Base-by-base conservation (phyloP, 2,329 filamentous ascomycete genomes). In the Triangularia setosa region DNA sequence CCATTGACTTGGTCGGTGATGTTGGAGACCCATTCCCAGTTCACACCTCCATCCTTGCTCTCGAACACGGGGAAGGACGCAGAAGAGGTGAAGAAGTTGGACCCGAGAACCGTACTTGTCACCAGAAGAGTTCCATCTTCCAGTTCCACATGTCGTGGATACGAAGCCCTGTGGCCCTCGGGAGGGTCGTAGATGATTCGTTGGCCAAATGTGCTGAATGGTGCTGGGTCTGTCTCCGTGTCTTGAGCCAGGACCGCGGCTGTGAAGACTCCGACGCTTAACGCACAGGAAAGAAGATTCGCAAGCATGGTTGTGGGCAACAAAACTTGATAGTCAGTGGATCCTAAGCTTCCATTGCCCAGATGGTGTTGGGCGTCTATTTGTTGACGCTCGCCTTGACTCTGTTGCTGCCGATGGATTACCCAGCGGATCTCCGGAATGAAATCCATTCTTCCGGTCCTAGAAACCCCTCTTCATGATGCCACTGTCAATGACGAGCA, bases 1-100 rank as follows among this genome's bases (percentile, higher is more conserved):
- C 83, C 82, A 69, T 90, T 88, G 28, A 83, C 84, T 58, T 83
- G 79, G 70, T 91, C 89, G 16, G 84, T 78, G 11, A 91, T 84
- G 18, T 80, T 80, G 5, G 86, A 85, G 35, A 89, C 77, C 71
- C 89, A 83, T 18, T 78, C 78, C 88, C 88, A 92, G 1, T 82
- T 86, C 52, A 79, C 72, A 9, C 85, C 85, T 24, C 79, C 76
- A 69, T 87, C 83, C 21, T 72, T 75, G 55, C 81, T 84, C 64
- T 78, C 75, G 69, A 79, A 83, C 61, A 84, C 79, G 44, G 82
- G 85, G 70, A 85, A 87, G 69, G 75, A 76, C 1, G 64, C 60
- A 12, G 33, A 27, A 33, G 33, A 24, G 14, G 6, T n/a, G 23
- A 62, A 44, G 9, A 52, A 65, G 59, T 48, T 58, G 40, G 28